A percentile compares a stretch with the other conserved stretches of the same genome.
These are phyloP conservation scores for Ampelocalamus luodianensis DNA, from an alignment of 176 grass and related monocot genomes.

Conservation along the genomic window DNA sequence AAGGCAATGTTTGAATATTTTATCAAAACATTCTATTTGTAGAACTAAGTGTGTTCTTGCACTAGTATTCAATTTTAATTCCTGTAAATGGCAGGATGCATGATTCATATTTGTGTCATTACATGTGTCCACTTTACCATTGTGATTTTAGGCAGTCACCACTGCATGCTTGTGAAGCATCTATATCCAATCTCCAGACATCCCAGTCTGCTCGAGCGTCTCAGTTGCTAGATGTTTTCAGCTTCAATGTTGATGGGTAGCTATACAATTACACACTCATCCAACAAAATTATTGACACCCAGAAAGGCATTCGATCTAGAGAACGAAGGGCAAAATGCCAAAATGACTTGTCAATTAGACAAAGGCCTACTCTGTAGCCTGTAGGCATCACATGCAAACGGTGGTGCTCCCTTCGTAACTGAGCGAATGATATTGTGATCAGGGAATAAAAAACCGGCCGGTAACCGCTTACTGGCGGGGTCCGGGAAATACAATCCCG, in stretches of 20 bases:
- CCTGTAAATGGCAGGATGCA: background rate
- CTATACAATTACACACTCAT: background rate
- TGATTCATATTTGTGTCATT: background rate
- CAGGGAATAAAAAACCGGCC: too few species aligned
- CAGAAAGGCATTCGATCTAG: background rate
- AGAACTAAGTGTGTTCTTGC: background rate
- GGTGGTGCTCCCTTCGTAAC: background rate
- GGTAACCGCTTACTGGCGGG: too few species aligned
- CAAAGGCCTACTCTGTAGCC: background rate
- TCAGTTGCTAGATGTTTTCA: background rate
- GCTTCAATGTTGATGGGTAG: conserved; percentile 7
- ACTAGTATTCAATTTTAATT: background rate
- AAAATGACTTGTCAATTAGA: background rate
- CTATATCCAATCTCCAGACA: background rate
- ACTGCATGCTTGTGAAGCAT: conserved; percentile 1
- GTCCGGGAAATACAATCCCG: too few species aligned
- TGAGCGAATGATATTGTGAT: background rate
- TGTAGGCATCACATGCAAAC: background rate
- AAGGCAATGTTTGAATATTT: background rate
- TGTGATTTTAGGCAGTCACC: background rate
- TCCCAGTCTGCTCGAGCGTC: background rate
- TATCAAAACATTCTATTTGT: background rate
- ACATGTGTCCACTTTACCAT: background rate
- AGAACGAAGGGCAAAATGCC: background rate
- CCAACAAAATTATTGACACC: background rate